Evolutionary conservation across 1,284 basidiomycete genomes (phyloP), one percentile per base, ranked within the genome.

Genomic region (Taiwanofungus camphoratus): DNA sequence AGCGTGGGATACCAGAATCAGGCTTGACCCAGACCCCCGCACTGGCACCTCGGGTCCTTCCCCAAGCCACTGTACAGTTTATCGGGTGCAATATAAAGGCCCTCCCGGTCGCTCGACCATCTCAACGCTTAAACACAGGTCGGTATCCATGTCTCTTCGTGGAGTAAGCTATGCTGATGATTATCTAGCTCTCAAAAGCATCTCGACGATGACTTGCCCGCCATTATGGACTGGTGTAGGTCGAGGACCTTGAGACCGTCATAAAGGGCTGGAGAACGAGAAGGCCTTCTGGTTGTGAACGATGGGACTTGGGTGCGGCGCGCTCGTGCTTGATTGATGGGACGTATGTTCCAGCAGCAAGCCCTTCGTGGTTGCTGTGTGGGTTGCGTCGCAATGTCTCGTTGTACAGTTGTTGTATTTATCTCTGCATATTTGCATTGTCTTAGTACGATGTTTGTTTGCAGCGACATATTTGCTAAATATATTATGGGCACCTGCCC

Each of bases 161-260:
- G 36, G 21, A 8, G 8, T 38, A 52, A 37, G 53, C 54, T 38
- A 32, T 3, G 5, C 44, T 43, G n/a, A 43, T 37, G 2, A 4
- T 20, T 30, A 41, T 42, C 15, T 37, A 85, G 83, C 76, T 74
- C 62, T 68, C 60, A 79, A 86, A 89, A 88, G 86, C 86, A 88
- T 88, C 86, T 87, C 81, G 76, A 80, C 72, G 81, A 88, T 55
- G 85, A 79, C 66, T 69, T 68, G 79, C 75, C 76, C 81, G 76
- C 85, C 80, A 66, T 54, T 48, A 52, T 66, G 79, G 80, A 82
- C 72, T 76, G 76, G 76, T 56, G 82, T 69, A 71, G 76, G 70
- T 84, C 81, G 74, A 87, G 76, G 86, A 88, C 76, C 70, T 79
- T 73, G 85, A 82, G 86, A 88, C 81, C 86, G 86, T 89, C 80